Base-by-base conservation (phyloP, 352 stramenopile species). In the Globisporangium irregulare region DNA sequence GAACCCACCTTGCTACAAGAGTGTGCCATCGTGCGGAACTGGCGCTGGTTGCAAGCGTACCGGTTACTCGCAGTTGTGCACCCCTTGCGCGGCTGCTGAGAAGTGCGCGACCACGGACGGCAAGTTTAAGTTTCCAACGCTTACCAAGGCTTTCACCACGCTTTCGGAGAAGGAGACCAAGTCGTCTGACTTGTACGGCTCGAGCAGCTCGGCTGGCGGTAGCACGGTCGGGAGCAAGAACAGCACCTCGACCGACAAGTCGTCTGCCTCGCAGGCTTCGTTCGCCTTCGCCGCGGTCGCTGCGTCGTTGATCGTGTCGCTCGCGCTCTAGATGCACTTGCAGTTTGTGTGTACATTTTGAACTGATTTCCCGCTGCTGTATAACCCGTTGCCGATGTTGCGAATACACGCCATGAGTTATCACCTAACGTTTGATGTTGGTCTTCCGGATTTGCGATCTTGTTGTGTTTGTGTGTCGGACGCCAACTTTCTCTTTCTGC, bases 1-100 rank as follows among this genome's bases (percentile, higher is more conserved):
- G 4, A 95, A 95, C 72, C 84, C 84, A 18, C 82, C 81, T 46
- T 95, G 87, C 72, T 95, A 89, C 70, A 75, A 80, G 75, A 89
- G 78, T 24, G 80, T 89, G 15, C 53, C 70, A 18, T 66, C 69
- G 9, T 93, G 86, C 55, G 79, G 79, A 20, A 77, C 66, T 14
- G 78, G 75, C 43, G 78, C 70, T 27, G 84, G 84, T 59, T 94
- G 86, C 72, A 82, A 89, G 73, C 86, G 86, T 55, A 74, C 76
- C 1, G 77, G 78, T 12, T 92, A 91, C 80, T 86, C 81, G 38
- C 86, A 94, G 70, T 18, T 94, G n/a, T 94, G 86, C 67, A 87
- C 71, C 15, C 61, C 66, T 27, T 95, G 87, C 69, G 68, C 74
- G 2, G 67, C 67, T 0, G 69, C 46, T 22, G 79, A 84, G 51